These are phyloP conservation scores for Camellia sinensis DNA, from an alignment of 148 eudicot species.

Conservation along the genomic window DNA sequence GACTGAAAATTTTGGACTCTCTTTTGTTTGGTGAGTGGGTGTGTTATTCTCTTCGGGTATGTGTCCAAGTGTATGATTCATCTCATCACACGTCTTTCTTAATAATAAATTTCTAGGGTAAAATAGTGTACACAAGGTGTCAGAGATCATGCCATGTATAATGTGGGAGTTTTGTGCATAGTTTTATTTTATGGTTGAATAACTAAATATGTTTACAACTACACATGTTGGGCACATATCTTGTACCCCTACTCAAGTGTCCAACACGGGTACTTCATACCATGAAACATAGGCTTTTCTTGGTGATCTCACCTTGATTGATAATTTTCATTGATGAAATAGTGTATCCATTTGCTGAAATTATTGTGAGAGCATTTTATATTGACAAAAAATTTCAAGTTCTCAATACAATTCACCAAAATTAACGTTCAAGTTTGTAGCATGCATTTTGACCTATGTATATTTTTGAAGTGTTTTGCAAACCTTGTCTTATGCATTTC, in stretches of 20 bases:
- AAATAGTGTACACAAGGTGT: too few species aligned
- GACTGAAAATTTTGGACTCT: not conserved
- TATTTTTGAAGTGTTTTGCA: not conserved
- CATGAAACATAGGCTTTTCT: not conserved
- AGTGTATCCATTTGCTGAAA: not conserved
- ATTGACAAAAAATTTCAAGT: not conserved
- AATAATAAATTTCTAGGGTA: too few species aligned
- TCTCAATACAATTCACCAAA: not conserved
- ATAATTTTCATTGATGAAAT: not conserved
- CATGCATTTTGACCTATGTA: not conserved
- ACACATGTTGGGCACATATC: too few species aligned
- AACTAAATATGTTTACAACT: too few species aligned
- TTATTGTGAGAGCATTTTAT: not conserved
- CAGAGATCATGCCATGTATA: too few species aligned
- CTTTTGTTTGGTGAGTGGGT: not conserved
- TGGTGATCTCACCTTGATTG: too few species aligned
- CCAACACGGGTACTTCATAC: too few species aligned
- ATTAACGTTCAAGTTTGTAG: not conserved
- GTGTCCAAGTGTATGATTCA: too few species aligned
- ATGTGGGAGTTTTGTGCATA: not conserved
- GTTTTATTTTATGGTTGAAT: too few species aligned
- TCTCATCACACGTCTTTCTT: too few species aligned
- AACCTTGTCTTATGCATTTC: not conserved
- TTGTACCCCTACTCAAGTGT: too few species aligned
- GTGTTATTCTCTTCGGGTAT: not conserved